Evolutionary conservation across 495 filamentous ascomycete species (phyloP), one percentile per base, ranked within the genome.

Genomic region (Pseudevernia furfuracea): DNA sequence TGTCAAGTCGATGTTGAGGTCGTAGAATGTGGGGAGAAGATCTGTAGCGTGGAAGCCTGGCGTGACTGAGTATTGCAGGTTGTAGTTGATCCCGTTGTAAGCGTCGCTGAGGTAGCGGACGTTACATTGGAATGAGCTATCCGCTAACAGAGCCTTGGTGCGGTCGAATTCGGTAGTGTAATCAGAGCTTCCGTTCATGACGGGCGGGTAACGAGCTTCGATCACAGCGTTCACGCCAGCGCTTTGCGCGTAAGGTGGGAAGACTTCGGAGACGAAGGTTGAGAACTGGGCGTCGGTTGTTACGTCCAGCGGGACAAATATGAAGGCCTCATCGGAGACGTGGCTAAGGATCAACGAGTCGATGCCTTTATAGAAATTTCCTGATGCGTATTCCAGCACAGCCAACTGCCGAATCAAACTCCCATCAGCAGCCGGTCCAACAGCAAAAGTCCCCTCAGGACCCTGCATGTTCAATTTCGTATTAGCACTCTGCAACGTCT

Each of bases 261-360:
- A 78, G 25, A 78, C 65, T 39, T 74, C 67, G 44, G 79, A 73
- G 32, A 82, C 67, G 67, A 78, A 81, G n/a, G 67, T 71, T 44
- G 76, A 76, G 73, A 84, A 84, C 59, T 83, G 75, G 28, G 76
- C 74, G 46, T 83, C 78, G 25, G 81, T 81, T 30, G 74, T 77
- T 32, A 84, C 76, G 69, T 79, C 70, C 59, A 74, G 73, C 59
- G 68, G 69, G 3, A 75, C 74, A 58, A 80, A 78, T 11, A 77
- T 60, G 10, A 69, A 70, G 28, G 74, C 61, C 69, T 79, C 78
- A 55, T 79, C 73, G 21, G 74, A 67, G 23, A 73, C 72, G 59
- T 80, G 78, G 14, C 73, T 74, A 3, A 81, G 58, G 21, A 80
- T 72, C 28, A 78, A 39, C 11, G 75, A 78, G 6, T 76, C 68